Conservation (phyloP, 1,284 basidiomycete species). For the Polyporus tsugae region DNA sequence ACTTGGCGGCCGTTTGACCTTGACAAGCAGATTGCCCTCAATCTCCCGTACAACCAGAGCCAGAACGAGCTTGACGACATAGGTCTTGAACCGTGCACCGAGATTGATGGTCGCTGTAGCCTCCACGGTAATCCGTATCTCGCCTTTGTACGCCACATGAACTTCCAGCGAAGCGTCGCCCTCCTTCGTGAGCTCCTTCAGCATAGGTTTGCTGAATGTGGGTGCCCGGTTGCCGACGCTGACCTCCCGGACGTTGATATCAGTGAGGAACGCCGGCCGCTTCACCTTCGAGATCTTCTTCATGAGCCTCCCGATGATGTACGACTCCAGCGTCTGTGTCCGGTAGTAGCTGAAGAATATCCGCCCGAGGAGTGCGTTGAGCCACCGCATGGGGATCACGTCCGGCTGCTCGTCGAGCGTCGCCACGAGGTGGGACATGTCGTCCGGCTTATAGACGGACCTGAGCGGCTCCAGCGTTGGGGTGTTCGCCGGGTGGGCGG, state of each 20-base stretch:
- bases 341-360: constrained; percentile 93
- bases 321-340: constrained; percentile 82
- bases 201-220: constrained; percentile 93
- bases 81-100: constrained; percentile 85
- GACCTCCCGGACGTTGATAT: constrained; percentile 89
- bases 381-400: constrained; percentile 95
- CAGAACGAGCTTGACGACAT: constrained; percentile 88
- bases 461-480: constrained; percentile 63
- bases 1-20: constrained; percentile 95
- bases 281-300: constrained; percentile 94
- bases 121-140: constrained; percentile 88
- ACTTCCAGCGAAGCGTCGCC: constrained; percentile 93
- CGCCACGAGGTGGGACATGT: constrained; percentile 87
- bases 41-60: constrained; percentile 88
- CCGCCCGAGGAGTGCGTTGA: constrained; percentile 93
- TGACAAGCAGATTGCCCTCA: constrained; percentile 90
- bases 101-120: constrained; percentile 89
- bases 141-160: constrained; percentile 84
- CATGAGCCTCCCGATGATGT: constrained; percentile 90
- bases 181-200: constrained; percentile 93
- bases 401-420: constrained; percentile 93
- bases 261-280: constrained; percentile 86
- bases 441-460: constrained; percentile 75
- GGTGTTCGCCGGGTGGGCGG: constrained; percentile 63
- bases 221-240: constrained; percentile 88